Evolutionary conservation across 805 yeast species (phyloP).

Genomic region (Candida pseudoglaebosa): DNA sequence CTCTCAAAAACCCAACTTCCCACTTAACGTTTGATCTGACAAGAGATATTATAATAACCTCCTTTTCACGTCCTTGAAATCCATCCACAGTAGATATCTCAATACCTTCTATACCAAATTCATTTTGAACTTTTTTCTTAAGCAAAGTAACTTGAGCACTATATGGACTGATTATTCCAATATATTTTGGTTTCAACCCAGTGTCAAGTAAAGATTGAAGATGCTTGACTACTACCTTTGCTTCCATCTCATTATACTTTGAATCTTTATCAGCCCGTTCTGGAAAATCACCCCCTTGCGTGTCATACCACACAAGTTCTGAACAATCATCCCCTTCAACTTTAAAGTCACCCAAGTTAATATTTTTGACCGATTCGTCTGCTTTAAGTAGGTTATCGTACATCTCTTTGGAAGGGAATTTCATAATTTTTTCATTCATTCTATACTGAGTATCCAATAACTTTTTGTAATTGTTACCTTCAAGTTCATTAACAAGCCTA

Average conservation of each 20-base stretch:
- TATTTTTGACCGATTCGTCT: slow-evolving; percentile 50
- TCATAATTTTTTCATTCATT: slow-evolving; percentile 78
- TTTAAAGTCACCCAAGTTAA: slow-evolving; percentile 50
- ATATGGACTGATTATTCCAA: slow-evolving; percentile 90
- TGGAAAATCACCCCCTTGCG: slow-evolving; percentile 84
- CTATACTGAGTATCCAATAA: slow-evolving; percentile 79
- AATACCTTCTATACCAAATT: slow-evolving; percentile 28
- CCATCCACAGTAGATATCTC: slow-evolving; percentile 94
- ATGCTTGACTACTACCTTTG: slow-evolving; percentile 55
- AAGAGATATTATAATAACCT: slow-evolving; percentile 71
- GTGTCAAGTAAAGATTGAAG: slow-evolving; percentile 44
- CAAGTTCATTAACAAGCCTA: slow-evolving; percentile 49
- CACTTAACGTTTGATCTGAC: slow-evolving; percentile 73
- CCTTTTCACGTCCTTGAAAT: slow-evolving; percentile 95
- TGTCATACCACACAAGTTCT: slow-evolving; percentile 75
- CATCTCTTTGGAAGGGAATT: slow-evolving; percentile 64
- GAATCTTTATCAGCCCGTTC: slow-evolving; percentile 52
- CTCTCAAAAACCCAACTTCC: slow-evolving; percentile 80
- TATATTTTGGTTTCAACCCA: slow-evolving; percentile 53
- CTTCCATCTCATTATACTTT: slow-evolving; percentile 76
- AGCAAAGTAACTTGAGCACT: slow-evolving; percentile 76
- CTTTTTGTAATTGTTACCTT: slow-evolving; percentile 45
- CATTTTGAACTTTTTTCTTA: slow-evolving; percentile 32
- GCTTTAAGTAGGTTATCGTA: slow-evolving; percentile 66
- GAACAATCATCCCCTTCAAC: slow-evolving; percentile 54